A percentile compares a stretch with the other conserved stretches of the same genome.
phyloP scores from a whole-genome alignment of 1,284 basidiomycete species.

The Somion occarium region DNA sequence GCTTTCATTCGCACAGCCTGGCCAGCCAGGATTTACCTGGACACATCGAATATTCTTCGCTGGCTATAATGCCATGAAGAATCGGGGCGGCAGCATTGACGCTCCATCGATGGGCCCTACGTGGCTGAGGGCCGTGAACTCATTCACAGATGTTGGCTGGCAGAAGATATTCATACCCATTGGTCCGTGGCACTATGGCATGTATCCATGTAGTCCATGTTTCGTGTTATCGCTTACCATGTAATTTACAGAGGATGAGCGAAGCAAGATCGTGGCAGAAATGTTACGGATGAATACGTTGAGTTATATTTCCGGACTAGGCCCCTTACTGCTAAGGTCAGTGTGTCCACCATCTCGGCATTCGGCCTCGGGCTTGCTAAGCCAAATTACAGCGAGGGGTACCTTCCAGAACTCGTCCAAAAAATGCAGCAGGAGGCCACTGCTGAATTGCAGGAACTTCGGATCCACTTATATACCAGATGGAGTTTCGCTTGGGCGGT shows the following conservation, averaged over 20 bases:
- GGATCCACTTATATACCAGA: constrained; percentile 26
- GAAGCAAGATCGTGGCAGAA: constrained; percentile 26
- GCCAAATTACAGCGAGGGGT: constrained; percentile 23
- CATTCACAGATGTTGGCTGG: constrained; percentile 28
- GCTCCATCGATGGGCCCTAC: constrained; percentile 27
- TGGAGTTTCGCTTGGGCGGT: constrained; percentile 34
- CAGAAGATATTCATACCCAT: constrained; percentile 31
- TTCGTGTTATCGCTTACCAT: background rate
- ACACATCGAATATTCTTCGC: constrained; percentile 29
- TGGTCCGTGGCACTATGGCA: constrained; percentile 30
- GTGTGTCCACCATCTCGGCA: background rate
- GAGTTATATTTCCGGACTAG: constrained; percentile 26
- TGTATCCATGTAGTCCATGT: constrained; percentile 5
- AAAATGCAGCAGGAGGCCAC: constrained; percentile 27
- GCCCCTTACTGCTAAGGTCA: constrained; percentile 28
- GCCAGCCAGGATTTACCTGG: constrained; percentile 25
- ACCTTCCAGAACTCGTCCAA: constrained; percentile 27
- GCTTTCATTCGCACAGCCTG: constrained; percentile 23
- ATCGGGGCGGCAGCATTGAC: constrained; percentile 26
- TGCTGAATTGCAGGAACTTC: constrained; percentile 25
- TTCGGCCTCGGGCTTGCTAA: background rate
- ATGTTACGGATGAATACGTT: constrained; percentile 28
- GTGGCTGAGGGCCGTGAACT: constrained; percentile 28
- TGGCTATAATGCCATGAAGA: constrained; percentile 32
- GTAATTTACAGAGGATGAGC: constrained; percentile 17